phyloP scores from a whole-genome alignment of 2,329 filamentous ascomycete species.

The Cadophora gregata region DNA sequence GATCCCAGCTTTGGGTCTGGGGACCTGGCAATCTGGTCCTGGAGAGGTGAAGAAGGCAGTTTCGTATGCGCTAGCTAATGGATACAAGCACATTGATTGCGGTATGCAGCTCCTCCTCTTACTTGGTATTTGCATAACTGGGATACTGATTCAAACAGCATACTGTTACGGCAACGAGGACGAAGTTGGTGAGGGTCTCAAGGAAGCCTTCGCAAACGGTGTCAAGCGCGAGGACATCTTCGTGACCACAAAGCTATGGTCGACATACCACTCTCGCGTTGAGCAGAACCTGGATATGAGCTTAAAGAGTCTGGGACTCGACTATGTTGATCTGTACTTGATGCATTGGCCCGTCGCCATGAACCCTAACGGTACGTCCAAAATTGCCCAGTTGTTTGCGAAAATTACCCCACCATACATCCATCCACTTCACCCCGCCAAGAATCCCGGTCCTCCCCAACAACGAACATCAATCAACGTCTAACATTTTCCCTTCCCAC shows the following conservation, averaged over 20 bases:
- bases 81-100: conserved; percentile 61
- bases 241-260: conserved; percentile 72
- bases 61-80: conserved; percentile 49
- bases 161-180: conserved; percentile 84
- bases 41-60: conserved; percentile 51
- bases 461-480: neutral
- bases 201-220: conserved; percentile 63
- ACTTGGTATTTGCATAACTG: neutral
- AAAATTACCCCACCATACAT: conserved; percentile 27
- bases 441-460: neutral
- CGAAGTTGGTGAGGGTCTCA: conserved; percentile 80
- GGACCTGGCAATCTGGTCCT: conserved; percentile 53
- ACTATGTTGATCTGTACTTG: conserved; percentile 82
- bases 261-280: conserved; percentile 74
- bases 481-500: neutral
- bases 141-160: conserved; percentile 49
- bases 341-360: conserved; percentile 86
- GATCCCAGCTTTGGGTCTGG: conserved; percentile 51
- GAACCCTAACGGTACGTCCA: conserved; percentile 70
- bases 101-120: conserved; percentile 25
- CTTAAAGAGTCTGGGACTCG: conserved; percentile 73
- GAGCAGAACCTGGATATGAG: conserved; percentile 75
- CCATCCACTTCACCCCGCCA: conserved; percentile 26
- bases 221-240: conserved; percentile 69
- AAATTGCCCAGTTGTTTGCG: neutral